phyloP scores from a whole-genome alignment of 2,329 filamentous ascomycete genomes.

The Biscogniauxia mediterranea region DNA sequence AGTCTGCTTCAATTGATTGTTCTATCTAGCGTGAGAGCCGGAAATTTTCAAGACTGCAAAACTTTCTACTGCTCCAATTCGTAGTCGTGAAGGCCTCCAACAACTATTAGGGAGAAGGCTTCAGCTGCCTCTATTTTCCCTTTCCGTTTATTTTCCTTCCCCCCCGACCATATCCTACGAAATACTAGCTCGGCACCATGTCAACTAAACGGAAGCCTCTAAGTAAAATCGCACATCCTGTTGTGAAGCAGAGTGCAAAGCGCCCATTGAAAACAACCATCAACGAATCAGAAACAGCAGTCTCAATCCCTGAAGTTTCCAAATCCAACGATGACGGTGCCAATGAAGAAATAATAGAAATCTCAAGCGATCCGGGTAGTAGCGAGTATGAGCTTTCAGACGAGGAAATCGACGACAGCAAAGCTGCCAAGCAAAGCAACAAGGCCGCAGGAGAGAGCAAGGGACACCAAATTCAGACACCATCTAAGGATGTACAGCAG shows the following conservation, averaged over 20 bases:
- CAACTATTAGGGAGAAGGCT: conserved; percentile 9
- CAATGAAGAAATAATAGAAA: conserved; percentile 49
- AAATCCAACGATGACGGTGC: conserved; percentile 33
- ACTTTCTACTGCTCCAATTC: neutral
- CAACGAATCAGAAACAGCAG: conserved; percentile 57
- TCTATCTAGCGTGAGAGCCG: neutral
- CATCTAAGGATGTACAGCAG: conserved; percentile 18
- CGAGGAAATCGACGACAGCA: conserved; percentile 35
- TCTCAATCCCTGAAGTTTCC: conserved; percentile 44
- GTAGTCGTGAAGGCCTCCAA: conserved; percentile 4
- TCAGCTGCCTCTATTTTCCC: conserved; percentile 5
- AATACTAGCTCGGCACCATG: conserved; percentile 37
- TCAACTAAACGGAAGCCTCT: conserved; percentile 62
- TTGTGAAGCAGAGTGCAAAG: conserved; percentile 53
- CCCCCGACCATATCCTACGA: neutral
- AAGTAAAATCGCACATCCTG: conserved; percentile 55
- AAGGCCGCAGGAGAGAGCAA: neutral
- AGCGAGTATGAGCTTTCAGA: conserved; percentile 47
- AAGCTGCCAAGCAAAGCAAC: conserved; percentile 12
- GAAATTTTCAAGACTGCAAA: neutral
- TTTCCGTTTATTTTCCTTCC: neutral
- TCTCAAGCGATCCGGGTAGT: conserved; percentile 55
- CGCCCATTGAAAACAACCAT: conserved; percentile 48
- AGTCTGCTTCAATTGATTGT: neutral
- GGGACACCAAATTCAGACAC: conserved; percentile 9